Evolutionary conservation across 192 early-diverging fungal genomes (phyloP), one percentile per base, ranked within the genome.

Genomic region (Umbelopsis ramanniana): DNA sequence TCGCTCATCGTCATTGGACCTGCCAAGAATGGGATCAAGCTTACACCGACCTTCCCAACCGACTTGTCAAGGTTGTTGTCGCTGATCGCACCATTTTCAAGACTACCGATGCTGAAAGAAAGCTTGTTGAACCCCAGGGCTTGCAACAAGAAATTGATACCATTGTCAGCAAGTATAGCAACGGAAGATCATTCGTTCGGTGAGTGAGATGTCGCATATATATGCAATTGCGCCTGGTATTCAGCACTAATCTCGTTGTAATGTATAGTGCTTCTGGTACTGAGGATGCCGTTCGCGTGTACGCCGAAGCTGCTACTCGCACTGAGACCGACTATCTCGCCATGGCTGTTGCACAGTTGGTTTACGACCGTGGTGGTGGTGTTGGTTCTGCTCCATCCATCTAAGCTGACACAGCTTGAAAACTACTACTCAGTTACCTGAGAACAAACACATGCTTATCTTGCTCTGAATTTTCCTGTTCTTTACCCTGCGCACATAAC

Each of bases 211-310:
- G 40, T 11, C 11, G 33, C 55, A 17, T 33, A 6, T n/a, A 19
- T 29, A 6, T 50, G 9, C 17, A n/a, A n/a, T 50, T 6, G 7
- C 6, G 0, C 6, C 48, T 48, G 47, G 12, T 48, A 3, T 4
- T 50, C 48, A 6, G 17, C 48, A 19, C 48, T 50, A 50, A 50
- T 15, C 14, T 50, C 19, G 15, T 50, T n/a, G 19, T 6, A 5
- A 1, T 50, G 2, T 46, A 17, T 70, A 91, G 92, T 69, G 96
- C 98, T 21, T 97, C 96, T 14, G 98, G 98, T 38, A 99, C 98
- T 26, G 98, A 99, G 79, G 98, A 99, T 76, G 93, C 96, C 12
- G 98, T 99, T 21, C 93, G 98, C 57, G 96, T 99, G 15, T 99
- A 99, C 76, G 97, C 98, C 40, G 98, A 99, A 83, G 98, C 98